Base-by-base conservation (phyloP, 2,329 filamentous ascomycete genomes). In the Pseudomassariella vexata region DNA sequence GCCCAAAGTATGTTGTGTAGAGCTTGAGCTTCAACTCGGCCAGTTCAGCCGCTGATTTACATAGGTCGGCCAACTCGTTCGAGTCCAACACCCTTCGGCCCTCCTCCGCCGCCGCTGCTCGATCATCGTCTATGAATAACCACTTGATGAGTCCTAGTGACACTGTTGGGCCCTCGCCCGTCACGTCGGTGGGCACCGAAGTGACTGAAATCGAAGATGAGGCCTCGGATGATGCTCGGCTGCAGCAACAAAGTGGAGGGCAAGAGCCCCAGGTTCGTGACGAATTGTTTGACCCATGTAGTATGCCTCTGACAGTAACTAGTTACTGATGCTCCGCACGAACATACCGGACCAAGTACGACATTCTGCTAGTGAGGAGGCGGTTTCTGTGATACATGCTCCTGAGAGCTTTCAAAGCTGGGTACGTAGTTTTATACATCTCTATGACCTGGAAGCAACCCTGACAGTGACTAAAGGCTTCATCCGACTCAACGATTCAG, bases 361-460 rank as follows among this genome's bases (percentile, higher is more conserved):
- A 52, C 68, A 70, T 31, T 62, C 64, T 32, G 72, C 73, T 16
- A 79, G 79, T 39, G 86, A 94, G 44, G 86, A 89, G 45, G 82
- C 87, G 16, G 73, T 86, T 32, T 95, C 89, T 2, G 89, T 94
- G 34, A 95, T 95, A 45, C 89, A 95, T 66, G 86, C 85, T 11
- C 88, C 89, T 0, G 72, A 86, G 42, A 85, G 82, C 40, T 95
- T 92, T 57, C 73, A 77, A 35, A 76, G 76, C 46, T 94, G 92
- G 74, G 85, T 92, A 56, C 52, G 74, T 54, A n/a, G n/a, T n/a
- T n/a, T n/a, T n/a, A n/a, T n/a, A n/a, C n/a, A n/a, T n/a, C n/a
- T n/a, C n/a, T n/a, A n/a, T n/a, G n/a, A n/a, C n/a, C n/a, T n/a
- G n/a, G n/a, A n/a, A n/a, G n/a, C n/a, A n/a, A n/a, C n/a, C n/a